Evolutionary conservation across 805 yeast species (phyloP).

Genomic region (Suhomyces sp.): DNA sequence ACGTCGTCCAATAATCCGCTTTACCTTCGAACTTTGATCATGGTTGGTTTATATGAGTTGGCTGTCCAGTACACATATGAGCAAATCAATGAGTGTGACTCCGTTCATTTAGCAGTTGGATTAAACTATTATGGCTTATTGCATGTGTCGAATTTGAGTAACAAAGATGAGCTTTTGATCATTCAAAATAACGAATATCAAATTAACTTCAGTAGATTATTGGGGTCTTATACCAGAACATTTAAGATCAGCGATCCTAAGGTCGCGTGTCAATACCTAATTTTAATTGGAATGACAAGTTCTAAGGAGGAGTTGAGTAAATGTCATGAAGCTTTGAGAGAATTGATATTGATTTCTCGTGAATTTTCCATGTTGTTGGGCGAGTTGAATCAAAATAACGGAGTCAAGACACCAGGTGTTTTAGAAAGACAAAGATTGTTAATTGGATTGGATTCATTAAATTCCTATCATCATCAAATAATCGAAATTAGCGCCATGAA

Average conservation of each 20-base stretch:
- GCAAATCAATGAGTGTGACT: slow-evolving; percentile 69
- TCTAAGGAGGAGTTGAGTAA: slow-evolving; percentile 47
- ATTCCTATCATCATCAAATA: slow-evolving; percentile 63
- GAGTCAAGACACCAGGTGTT: slow-evolving; percentile 76
- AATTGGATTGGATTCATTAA: slow-evolving; percentile 55
- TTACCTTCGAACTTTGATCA: slow-evolving; percentile 69
- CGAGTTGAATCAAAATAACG: slow-evolving; percentile 66
- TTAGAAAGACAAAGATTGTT: slow-evolving; percentile 74
- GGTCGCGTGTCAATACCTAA: slow-evolving; percentile 86
- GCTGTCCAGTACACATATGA: slow-evolving; percentile 67
- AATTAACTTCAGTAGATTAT: slow-evolving; percentile 55
- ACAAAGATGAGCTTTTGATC: slow-evolving; percentile 35
- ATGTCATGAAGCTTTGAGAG: slow-evolving; percentile 77
- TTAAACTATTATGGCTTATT: slow-evolving; percentile 71
- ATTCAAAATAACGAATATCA: slow-evolving; percentile 33
- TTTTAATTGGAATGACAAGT: slow-evolving; percentile 57
- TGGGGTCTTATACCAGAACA: slow-evolving; percentile 78
- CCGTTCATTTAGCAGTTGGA: slow-evolving; percentile 86
- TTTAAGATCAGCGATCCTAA: slow-evolving; percentile 85
- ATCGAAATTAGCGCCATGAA: slow-evolving; percentile 81
- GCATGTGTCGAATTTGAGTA: slow-evolving; percentile 40
- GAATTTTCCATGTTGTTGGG: slow-evolving; percentile 83
- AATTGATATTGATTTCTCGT: slow-evolving; percentile 79
- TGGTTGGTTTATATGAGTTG: slow-evolving; percentile 77
- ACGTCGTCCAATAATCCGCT: slow-evolving; percentile 61